These are phyloP conservation scores for Aspergillus bridgeri DNA, from an alignment of 495 filamentous ascomycete genomes.

Conservation along the genomic window DNA sequence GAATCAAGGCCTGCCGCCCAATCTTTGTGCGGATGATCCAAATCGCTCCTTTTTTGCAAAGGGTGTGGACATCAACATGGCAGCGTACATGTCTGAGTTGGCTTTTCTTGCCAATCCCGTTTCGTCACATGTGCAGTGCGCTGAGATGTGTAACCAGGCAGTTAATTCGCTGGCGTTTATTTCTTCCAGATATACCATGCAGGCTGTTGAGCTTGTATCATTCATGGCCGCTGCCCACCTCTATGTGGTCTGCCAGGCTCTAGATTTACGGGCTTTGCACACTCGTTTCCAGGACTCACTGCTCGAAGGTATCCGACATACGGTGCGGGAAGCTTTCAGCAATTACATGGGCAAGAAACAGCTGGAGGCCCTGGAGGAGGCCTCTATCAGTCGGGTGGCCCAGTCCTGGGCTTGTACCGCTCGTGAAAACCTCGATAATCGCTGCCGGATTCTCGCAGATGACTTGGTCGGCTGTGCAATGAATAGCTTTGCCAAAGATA, in stretches of 20 bases:
- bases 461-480: no score
- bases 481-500: no score
- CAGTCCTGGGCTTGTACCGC: no score
- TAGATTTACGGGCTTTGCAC: conserved; percentile 38
- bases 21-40: conserved; percentile 54
- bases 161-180: conserved; percentile 56
- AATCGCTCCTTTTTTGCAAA: conserved; percentile 54
- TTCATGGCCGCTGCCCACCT: conserved; percentile 49
- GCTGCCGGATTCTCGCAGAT: no score
- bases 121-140: conserved; percentile 47
- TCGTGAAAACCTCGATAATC: no score
- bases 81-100: conserved; percentile 56
- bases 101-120: conserved; percentile 50
- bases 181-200: conserved; percentile 50
- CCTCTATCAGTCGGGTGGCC: no score
- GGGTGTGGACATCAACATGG: conserved; percentile 59
- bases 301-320: no score
- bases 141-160: conserved; percentile 55
- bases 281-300: conserved; percentile 17
- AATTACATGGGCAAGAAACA: no score
- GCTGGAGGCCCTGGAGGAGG: no score
- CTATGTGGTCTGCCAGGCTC: conserved; percentile 42
- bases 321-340: no score
- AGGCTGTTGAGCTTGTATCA: conserved; percentile 50
- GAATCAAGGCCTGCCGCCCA: conserved; percentile 55